Conservation (phyloP, 116 monocot species). For the Phalaenopsis hybrid region DNA sequence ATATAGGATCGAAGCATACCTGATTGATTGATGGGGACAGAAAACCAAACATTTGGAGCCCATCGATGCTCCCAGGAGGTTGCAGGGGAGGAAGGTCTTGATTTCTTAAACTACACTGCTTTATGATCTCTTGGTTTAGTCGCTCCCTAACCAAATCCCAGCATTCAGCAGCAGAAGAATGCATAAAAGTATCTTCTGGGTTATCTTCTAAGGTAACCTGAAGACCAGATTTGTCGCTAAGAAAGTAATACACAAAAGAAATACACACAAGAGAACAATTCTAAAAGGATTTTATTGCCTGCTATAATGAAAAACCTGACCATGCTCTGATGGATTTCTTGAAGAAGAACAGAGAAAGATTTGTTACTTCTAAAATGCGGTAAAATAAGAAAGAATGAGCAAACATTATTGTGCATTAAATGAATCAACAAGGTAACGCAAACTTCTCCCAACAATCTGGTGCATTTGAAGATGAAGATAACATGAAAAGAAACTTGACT, state of each 20-base stretch:
- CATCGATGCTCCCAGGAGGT: constrained; percentile 33
- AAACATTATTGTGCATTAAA: too few species aligned
- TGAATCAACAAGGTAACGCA: too few species aligned
- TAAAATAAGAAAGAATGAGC: too few species aligned
- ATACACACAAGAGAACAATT: background rate
- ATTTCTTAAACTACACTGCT: constrained; percentile 18
- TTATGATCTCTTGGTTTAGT: constrained; percentile 51
- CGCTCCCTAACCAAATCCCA: constrained; percentile 58
- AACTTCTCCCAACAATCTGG: too few species aligned
- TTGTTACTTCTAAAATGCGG: too few species aligned
- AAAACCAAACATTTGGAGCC: constrained; percentile 88
- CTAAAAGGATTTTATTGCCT: background rate
- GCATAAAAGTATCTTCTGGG: constrained; percentile 37
- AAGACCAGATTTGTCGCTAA: constrained; percentile 1
- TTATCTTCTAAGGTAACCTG: constrained; percentile 67
- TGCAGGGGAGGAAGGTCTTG: constrained; percentile 25
- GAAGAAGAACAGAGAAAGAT: too few species aligned
- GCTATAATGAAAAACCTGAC: too few species aligned
- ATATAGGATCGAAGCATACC: constrained; percentile 26
- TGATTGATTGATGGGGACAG: constrained; percentile 47
- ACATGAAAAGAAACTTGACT: too few species aligned
- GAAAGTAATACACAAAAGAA: background rate
- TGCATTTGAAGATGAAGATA: too few species aligned
- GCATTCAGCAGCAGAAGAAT: constrained; percentile 39
- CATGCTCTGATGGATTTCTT: too few species aligned